A percentile compares a stretch with the other conserved stretches of the same genome.
Evolutionary conservation across 805 yeast species (phyloP).

Genomic region (Wickerhamiella occidentalis): DNA sequence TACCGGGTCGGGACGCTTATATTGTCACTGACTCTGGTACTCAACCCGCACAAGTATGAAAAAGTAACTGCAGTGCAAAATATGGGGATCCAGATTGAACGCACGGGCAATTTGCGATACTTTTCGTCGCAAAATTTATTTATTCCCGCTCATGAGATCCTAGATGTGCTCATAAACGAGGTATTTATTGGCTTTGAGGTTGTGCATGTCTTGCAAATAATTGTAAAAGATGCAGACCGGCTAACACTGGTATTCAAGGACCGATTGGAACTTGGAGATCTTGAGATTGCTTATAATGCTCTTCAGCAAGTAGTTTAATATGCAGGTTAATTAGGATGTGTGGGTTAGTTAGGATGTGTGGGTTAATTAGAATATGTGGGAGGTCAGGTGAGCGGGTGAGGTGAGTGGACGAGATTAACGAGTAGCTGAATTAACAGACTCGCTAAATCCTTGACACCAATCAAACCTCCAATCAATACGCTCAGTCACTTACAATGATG

Average conservation of each 20-base stretch:
- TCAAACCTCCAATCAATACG: too few relatives aligned
- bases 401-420: too few relatives aligned
- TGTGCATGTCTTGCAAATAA: slow-evolving; percentile 48
- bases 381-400: too few relatives aligned
- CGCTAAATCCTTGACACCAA: too few relatives aligned
- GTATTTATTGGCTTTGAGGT: slow-evolving; percentile 61
- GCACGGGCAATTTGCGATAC: slow-evolving; percentile 25
- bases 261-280: neutral
- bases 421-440: too few relatives aligned
- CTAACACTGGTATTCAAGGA: neutral
- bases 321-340: neutral
- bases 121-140: slow-evolving; percentile 31
- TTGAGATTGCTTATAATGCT: neutral
- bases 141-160: slow-evolving; percentile 44
- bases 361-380: too few relatives aligned
- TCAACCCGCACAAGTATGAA: slow-evolving; percentile 21
- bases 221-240: slow-evolving; percentile 32
- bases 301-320: neutral
- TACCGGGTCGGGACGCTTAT: neutral
- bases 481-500: slow-evolving; percentile 6
- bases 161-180: slow-evolving; percentile 62
- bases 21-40: neutral
- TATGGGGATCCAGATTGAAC: slow-evolving; percentile 37
- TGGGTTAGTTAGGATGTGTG: too few relatives aligned
- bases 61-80: slow-evolving; percentile 33